These are phyloP conservation scores for Gloeophyllum trabeum DNA, from an alignment of 768 basidiomycete genomes.

Conservation along the genomic window DNA sequence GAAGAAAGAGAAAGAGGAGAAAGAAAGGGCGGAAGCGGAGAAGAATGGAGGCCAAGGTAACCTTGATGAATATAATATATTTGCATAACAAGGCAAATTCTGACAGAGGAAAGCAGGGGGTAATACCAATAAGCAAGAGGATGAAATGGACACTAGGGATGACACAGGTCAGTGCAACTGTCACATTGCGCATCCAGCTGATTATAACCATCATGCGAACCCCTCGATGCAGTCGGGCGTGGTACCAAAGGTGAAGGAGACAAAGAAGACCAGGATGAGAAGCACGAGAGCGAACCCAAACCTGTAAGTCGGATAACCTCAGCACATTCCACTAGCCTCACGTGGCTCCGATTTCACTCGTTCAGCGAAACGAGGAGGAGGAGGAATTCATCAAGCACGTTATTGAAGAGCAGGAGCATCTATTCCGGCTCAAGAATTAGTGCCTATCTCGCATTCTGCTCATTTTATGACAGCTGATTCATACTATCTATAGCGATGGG, in stretches of 20 bases:
- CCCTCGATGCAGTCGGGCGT: too few species aligned
- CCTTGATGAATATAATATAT: too few species aligned
- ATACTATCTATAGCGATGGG: not conserved
- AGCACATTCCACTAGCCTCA: not conserved
- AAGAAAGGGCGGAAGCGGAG: slow-evolving; percentile 16
- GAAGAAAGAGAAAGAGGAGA: slow-evolving; percentile 13
- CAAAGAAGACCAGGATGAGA: not conserved
- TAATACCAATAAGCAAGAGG: too few species aligned
- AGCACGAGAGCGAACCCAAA: not conserved
- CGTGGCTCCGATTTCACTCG: not conserved
- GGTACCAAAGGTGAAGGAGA: not conserved
- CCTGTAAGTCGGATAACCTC: not conserved
- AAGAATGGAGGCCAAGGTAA: slow-evolving; percentile 12
- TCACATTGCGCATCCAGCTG: too few species aligned
- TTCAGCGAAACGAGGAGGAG: not conserved
- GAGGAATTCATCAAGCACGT: too few species aligned
- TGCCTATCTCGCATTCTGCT: not conserved
- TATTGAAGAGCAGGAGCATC: not conserved
- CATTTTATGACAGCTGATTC: too few species aligned
- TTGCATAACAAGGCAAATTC: too few species aligned
- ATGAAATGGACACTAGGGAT: too few species aligned
- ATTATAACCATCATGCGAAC: too few species aligned
- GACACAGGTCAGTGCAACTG: too few species aligned
- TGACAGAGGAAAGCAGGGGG: too few species aligned
- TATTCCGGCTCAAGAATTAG: not conserved